Evolutionary conservation across 2,329 filamentous ascomycete species (phyloP).

Genomic region (Fusarium newnesense): DNA sequence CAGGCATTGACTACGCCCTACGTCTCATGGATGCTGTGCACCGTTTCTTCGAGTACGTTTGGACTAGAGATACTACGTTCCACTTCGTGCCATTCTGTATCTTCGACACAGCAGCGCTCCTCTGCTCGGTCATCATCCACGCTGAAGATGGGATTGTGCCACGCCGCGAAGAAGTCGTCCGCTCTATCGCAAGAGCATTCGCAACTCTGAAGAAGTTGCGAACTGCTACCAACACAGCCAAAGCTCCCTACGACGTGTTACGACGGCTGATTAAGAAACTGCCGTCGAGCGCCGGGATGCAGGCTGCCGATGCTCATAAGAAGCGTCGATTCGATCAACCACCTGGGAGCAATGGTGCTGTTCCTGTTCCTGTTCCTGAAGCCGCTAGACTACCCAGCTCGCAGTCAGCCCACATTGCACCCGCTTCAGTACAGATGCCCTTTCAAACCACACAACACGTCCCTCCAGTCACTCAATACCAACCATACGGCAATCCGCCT

Average conservation of each 20-base stretch:
- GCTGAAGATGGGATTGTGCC: constrained; percentile 2
- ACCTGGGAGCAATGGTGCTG: not conserved
- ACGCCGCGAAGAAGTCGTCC: constrained; percentile 1
- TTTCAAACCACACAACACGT: not conserved
- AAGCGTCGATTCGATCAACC: constrained; percentile 14
- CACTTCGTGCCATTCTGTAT: constrained; percentile 23
- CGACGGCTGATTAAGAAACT: constrained; percentile 24
- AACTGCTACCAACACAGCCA: constrained; percentile 18
- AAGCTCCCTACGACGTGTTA: constrained; percentile 25
- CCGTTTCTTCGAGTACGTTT: constrained; percentile 22
- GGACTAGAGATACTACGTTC: constrained; percentile 24
- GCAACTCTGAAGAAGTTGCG: constrained; percentile 20
- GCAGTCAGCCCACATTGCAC: not conserved
- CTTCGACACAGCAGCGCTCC: constrained; percentile 15
- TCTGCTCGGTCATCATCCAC: constrained; percentile 17
- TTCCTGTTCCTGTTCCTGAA: not conserved
- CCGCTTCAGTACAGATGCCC: not conserved
- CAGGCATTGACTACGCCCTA: constrained; percentile 16
- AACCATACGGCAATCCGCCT: not conserved
- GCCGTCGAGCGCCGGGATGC: constrained; percentile 1
- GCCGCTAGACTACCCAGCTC: not conserved
- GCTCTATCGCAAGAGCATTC: constrained; percentile 1
- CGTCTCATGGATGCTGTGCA: constrained; percentile 9
- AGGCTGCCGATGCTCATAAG: not conserved
- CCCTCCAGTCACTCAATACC: not conserved